Conservation (phyloP, 1,139 yeast species). For the Debaryomyces sp. region DNA sequence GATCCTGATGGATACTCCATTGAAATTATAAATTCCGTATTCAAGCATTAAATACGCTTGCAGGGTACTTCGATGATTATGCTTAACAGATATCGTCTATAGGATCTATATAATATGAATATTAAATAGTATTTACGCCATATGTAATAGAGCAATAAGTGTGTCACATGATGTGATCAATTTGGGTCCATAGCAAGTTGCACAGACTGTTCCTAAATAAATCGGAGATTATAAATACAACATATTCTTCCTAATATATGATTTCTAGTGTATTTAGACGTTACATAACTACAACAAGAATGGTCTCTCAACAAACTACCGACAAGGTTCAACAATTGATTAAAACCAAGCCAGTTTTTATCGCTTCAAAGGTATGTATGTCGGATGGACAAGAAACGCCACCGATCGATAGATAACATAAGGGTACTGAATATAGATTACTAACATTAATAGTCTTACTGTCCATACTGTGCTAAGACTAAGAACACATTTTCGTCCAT, state of each 20-base stretch:
- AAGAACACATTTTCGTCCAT: constrained; percentile 58
- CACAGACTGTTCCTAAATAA: not conserved
- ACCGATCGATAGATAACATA: not conserved
- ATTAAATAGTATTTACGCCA: not conserved
- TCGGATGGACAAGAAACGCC: not conserved
- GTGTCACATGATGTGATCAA: not conserved
- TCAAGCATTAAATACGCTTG: constrained; percentile 2
- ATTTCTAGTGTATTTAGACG: constrained; percentile 13
- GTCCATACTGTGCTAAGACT: constrained; percentile 75
- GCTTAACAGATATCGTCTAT: not conserved
- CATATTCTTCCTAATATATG: constrained; percentile 8
- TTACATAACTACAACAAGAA: constrained; percentile 18
- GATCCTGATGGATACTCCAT: constrained; percentile 95
- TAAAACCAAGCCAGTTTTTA: constrained; percentile 68
- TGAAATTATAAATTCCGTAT: constrained; percentile 53
- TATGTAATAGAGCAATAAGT: not conserved
- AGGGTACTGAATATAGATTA: constrained; percentile 9
- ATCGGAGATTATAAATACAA: not conserved
- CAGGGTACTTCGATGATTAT: no score
- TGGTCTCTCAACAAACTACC: constrained; percentile 53
- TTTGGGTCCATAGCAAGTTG: not conserved
- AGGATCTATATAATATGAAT: not conserved
- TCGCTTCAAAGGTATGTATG: constrained; percentile 71
- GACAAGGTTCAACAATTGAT: constrained; percentile 66
- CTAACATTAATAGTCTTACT: constrained; percentile 36